Conservation (phyloP, 2,329 filamentous ascomycete species). For the Esteya vermicola region DNA sequence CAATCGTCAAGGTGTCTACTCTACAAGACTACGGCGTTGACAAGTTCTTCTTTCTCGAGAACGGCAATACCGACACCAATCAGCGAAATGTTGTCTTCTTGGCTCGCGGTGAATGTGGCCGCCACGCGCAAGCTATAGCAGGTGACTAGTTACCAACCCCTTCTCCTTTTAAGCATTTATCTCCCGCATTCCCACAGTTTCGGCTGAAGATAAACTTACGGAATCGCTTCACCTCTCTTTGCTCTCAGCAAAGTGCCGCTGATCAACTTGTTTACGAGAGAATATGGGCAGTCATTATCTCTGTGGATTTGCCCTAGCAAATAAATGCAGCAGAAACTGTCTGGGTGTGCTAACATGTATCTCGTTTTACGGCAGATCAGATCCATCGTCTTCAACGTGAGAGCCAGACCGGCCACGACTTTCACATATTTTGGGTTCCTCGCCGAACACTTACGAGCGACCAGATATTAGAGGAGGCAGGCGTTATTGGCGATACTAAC, state of each 20-base stretch:
- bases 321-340: conserved; percentile 15
- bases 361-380: conserved; percentile 46
- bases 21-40: conserved; percentile 96
- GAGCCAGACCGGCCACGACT: conserved; percentile 84
- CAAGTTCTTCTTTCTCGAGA: conserved; percentile 94
- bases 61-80: conserved; percentile 84
- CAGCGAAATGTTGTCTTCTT: conserved; percentile 94
- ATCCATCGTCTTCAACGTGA: conserved; percentile 81
- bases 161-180: background rate
- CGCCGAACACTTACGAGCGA: conserved; percentile 84
- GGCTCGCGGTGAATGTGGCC: conserved; percentile 76
- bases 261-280: background rate
- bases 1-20: conserved; percentile 89
- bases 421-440: conserved; percentile 93
- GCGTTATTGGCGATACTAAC: conserved; percentile 83
- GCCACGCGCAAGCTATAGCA: conserved; percentile 72
- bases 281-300: background rate
- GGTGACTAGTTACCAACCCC: conserved; percentile 41
- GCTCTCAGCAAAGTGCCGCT: background rate
- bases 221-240: background rate
- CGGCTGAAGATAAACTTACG: conserved; percentile 22
- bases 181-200: background rate
- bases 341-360: conserved; percentile 42
- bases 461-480: conserved; percentile 80
- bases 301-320: background rate